Percentiles rank a stretch among this genome's conserved stretches.
phyloP scores from a whole-genome alignment of 345 rosid species.

The Punica granatum region DNA sequence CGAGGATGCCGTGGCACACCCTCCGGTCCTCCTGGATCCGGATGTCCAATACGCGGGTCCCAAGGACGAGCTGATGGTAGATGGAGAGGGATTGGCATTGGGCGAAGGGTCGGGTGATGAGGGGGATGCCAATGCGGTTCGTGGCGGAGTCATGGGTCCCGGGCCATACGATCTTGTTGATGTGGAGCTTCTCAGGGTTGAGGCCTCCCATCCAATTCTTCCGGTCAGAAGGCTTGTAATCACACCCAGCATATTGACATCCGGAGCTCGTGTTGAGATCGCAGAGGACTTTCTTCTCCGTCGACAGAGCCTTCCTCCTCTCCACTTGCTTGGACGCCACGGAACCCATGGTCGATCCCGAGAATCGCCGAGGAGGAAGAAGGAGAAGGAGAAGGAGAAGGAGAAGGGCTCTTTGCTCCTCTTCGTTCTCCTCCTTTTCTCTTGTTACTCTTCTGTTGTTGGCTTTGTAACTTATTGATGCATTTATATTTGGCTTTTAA shows the following conservation, averaged over 20 bases:
- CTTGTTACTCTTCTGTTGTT: neutral
- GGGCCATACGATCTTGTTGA: constrained; percentile 55
- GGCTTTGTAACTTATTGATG: too few relatives aligned
- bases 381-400: neutral
- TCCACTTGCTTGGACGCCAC: constrained; percentile 47
- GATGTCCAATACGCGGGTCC: constrained; percentile 67
- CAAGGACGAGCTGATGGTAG: constrained; percentile 61
- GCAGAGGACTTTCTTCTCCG: constrained; percentile 47
- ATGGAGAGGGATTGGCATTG: constrained; percentile 83
- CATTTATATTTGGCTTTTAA: too few relatives aligned
- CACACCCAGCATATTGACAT: constrained; percentile 50
- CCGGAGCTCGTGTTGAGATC: constrained; percentile 45
- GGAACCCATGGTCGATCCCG: constrained; percentile 49
- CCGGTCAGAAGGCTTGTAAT: constrained; percentile 55
- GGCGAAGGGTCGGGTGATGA: constrained; percentile 76
- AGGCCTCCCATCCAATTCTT: constrained; percentile 44
- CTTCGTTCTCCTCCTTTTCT: neutral
- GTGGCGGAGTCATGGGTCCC: constrained; percentile 52
- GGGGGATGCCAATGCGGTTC: constrained; percentile 37
- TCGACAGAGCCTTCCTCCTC: constrained; percentile 40
- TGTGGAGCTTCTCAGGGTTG: constrained; percentile 26
- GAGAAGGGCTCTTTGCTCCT: constrained; percentile 3
- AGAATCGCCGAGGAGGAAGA: neutral
- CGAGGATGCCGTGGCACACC: constrained; percentile 78
- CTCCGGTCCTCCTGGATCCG: constrained; percentile 67